phyloP scores from a whole-genome alignment of 441 rosid species.

The Euphorbia corollata region DNA sequence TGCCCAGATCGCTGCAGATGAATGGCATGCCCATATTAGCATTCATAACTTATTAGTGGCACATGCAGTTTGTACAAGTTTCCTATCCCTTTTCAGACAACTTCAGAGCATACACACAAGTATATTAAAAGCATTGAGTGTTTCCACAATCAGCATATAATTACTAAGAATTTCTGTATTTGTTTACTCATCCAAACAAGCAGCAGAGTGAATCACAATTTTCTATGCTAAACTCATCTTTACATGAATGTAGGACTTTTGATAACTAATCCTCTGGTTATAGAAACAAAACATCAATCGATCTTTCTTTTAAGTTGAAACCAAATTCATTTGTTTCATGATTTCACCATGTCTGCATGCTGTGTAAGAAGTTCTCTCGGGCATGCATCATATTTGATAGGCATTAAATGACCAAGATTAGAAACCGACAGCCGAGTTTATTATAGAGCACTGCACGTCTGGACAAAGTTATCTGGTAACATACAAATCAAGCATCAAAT shows the following conservation, averaged over 20 bases:
- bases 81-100: neutral
- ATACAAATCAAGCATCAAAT: slow-evolving; percentile 1
- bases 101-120: neutral
- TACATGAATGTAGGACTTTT: neutral
- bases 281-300: neutral
- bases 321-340: neutral
- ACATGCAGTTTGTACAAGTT: neutral
- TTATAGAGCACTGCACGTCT: neutral
- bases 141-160: neutral
- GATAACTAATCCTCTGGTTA: neutral
- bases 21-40: neutral
- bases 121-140: neutral
- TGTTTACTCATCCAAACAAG: neutral
- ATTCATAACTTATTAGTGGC: neutral
- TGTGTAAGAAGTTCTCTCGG: neutral
- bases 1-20: slow-evolving; percentile 33
- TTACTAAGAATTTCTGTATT: neutral
- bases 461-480: neutral
- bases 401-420: neutral
- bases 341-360: neutral
- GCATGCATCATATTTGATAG: neutral
- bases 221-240: neutral
- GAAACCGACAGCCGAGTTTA: neutral
- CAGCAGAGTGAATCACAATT: neutral
- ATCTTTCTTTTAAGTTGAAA: neutral